Conservation (phyloP, 176 grass and related monocot genomes). For the Triticum turgidum region DNA sequence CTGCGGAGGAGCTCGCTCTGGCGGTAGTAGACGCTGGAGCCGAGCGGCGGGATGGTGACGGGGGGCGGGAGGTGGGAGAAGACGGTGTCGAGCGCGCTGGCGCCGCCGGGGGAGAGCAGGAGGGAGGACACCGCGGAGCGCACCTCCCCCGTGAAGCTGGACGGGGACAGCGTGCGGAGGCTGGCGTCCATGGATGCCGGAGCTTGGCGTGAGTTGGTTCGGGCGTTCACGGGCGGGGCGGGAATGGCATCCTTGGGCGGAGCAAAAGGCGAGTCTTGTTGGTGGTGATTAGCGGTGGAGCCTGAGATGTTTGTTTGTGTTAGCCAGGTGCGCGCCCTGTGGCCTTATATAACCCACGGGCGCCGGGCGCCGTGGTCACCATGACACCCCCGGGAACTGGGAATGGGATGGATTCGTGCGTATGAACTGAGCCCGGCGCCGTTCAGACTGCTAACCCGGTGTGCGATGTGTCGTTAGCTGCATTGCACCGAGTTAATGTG, state of each 20-base stretch:
- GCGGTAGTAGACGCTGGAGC: conserved; percentile 84
- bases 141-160: conserved; percentile 48
- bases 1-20: conserved; percentile 80
- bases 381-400: neutral
- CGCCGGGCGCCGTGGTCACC: too few species aligned
- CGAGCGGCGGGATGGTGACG: conserved; percentile 53
- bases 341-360: conserved; percentile 42
- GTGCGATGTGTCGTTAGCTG: neutral
- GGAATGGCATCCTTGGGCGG: conserved; percentile 35
- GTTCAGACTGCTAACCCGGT: neutral
- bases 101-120: conserved; percentile 59
- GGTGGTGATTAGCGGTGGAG: neutral
- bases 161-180: conserved; percentile 33
- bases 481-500: neutral
- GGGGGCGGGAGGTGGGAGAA: conserved; percentile 71
- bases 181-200: conserved; percentile 34
- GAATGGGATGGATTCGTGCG: neutral
- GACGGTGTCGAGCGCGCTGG: conserved; percentile 74
- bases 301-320: neutral
- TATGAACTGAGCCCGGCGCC: neutral
- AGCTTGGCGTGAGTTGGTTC: neutral
- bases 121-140: conserved; percentile 52
- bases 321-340: neutral
- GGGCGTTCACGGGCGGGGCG: conserved; percentile 26
- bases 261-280: neutral